Evolutionary conservation across 306 rosid genomes (phyloP).

Genomic region (Lathyrus aphaca): DNA sequence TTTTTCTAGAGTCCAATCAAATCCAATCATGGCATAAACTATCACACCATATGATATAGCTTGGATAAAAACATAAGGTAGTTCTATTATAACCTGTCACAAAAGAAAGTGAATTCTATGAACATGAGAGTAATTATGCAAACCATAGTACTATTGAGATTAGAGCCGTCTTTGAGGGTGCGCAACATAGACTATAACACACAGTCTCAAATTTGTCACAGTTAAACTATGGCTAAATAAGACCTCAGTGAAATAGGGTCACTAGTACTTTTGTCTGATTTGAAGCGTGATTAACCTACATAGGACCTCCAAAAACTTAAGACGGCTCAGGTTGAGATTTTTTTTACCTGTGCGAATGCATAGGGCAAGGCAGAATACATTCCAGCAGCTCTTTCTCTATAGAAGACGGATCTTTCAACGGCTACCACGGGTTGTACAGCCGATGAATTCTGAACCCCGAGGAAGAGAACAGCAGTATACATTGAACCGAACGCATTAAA

Average conservation of each 20-base stretch:
- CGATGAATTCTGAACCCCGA: slow-evolving; percentile 55
- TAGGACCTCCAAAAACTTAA: too few species aligned
- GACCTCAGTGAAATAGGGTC: too few species aligned
- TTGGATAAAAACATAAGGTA: slow-evolving; percentile 55
- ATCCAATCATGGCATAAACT: slow-evolving; percentile 70
- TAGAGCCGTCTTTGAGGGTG: too few species aligned
- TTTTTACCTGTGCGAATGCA: slow-evolving; percentile 63
- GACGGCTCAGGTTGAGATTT: too few species aligned
- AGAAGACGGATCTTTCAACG: slow-evolving; percentile 61
- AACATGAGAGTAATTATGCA: not conserved
- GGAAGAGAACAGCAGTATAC: slow-evolving; percentile 57
- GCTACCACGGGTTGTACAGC: slow-evolving; percentile 62
- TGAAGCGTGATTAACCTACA: too few species aligned
- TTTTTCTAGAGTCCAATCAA: slow-evolving; percentile 58
- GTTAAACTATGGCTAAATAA: too few species aligned
- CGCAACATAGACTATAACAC: too few species aligned
- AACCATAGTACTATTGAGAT: not conserved
- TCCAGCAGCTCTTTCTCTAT: slow-evolving; percentile 69
- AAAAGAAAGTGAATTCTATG: slow-evolving; percentile 1
- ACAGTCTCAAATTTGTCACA: too few species aligned
- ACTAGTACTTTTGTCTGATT: too few species aligned
- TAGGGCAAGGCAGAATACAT: slow-evolving; percentile 69
- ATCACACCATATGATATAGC: slow-evolving; percentile 49
- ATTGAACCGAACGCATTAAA: slow-evolving; percentile 59
- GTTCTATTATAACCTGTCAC: slow-evolving; percentile 24